Evolutionary conservation across 2,329 filamentous ascomycete genomes (phyloP), one percentile per base, ranked within the genome.

Genomic region (Trichothecium sympodiale): DNA sequence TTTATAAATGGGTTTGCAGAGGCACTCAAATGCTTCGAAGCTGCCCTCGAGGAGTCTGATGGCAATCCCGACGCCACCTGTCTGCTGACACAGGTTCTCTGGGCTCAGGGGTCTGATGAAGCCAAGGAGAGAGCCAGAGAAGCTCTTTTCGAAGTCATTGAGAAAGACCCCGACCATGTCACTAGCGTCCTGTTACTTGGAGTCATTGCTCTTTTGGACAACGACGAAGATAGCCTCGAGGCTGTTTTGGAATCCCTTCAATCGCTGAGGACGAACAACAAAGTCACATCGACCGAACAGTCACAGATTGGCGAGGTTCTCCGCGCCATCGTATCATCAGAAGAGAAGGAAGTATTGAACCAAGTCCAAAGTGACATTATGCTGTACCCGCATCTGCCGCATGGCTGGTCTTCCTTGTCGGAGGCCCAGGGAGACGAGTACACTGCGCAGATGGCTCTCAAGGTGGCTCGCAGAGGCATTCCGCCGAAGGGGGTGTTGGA

Each of bases 1-100:
- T 85, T 83, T 53, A 60, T 67, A 23, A 61, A 73, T 17, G 64
- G 78, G 17, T 71, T 81, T 44, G 71, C 78, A 29, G 71, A 76
- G 34, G 82, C 87, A 1, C 77, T 94, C 17, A 66, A 71, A 9
- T 87, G 82, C 60, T 94, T 98, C 56, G 77, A 85, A 43, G 68
- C 76, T 3, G 87, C 87, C 0, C 66, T 96, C 7, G 69, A 79
- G 38, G 87, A 94, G 53, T 86, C 83, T 1, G 63, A 74, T 20
- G 73, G 74, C 27, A 78, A 86, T 41, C 82, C 88, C 0, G 87
- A 95, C 50, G 81, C 89, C 1, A 79, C 87, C 0, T 95, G 88
- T 50, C 67, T 95, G 10, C 67, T 96, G 10, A 83, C 88, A 0
- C 86, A 96, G 57, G 83, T 96, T 0, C 69, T 96, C 1, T 98